Evolutionary conservation across 2,329 filamentous ascomycete species (phyloP).

Genomic region (Fusarium sp.): DNA sequence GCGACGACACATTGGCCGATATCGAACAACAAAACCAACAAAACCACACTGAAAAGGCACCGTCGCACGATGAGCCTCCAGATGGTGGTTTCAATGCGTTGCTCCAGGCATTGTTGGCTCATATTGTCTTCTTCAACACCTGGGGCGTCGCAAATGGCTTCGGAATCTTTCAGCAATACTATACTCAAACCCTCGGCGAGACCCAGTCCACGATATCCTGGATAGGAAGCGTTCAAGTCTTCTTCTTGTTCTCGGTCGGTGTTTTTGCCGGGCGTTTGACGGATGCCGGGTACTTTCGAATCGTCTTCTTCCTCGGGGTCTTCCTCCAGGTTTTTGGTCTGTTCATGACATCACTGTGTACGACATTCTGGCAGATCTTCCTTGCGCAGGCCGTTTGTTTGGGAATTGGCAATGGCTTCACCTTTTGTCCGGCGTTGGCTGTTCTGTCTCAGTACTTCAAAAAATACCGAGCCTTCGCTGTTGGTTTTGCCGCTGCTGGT

Average conservation of each 20-base stretch:
- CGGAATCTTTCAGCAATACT: constrained; percentile 64
- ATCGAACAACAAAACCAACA: constrained; percentile 14
- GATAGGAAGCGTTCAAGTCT: constrained; percentile 63
- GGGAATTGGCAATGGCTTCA: constrained; percentile 67
- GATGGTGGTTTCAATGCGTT: constrained; percentile 49
- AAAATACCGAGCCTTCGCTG: constrained; percentile 67
- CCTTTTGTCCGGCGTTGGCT: constrained; percentile 72
- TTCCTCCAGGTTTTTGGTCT: constrained; percentile 61
- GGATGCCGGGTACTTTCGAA: constrained; percentile 61
- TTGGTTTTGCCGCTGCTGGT: constrained; percentile 72
- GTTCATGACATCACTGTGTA: constrained; percentile 61
- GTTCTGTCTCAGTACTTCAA: constrained; percentile 76
- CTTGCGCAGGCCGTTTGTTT: constrained; percentile 65
- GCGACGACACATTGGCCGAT: constrained; percentile 19
- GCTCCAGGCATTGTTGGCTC: constrained; percentile 54
- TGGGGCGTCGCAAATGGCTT: constrained; percentile 65
- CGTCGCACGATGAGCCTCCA: constrained; percentile 11
- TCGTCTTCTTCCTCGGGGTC: constrained; percentile 57
- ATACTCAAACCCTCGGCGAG: constrained; percentile 54
- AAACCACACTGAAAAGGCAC: background rate
- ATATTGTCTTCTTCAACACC: constrained; percentile 61
- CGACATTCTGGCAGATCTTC: constrained; percentile 65
- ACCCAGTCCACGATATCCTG: constrained; percentile 59
- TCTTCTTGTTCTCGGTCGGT: constrained; percentile 60
- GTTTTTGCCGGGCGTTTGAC: constrained; percentile 60